These are phyloP conservation scores for Stachybotrys elegans DNA, from an alignment of 2,329 filamentous ascomycete genomes.

Conservation along the genomic window DNA sequence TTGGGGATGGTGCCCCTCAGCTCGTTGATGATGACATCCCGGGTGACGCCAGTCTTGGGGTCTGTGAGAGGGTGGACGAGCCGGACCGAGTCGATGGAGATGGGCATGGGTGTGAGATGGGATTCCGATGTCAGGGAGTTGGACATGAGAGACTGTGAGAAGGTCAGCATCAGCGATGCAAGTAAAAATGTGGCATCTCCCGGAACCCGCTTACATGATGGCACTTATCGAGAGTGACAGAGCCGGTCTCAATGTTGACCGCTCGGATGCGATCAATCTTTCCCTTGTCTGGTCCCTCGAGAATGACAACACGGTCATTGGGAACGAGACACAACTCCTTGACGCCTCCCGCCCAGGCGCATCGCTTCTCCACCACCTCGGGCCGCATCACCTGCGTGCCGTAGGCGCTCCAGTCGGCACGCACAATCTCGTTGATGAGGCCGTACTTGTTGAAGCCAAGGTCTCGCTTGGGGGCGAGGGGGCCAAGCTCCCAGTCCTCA, in stretches of 20 bases:
- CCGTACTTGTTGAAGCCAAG: conserved; percentile 60
- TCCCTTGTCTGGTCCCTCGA: conserved; percentile 74
- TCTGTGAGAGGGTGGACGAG: conserved; percentile 75
- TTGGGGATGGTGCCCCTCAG: conserved; percentile 49
- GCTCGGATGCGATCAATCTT: conserved; percentile 70
- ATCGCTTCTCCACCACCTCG: conserved; percentile 35
- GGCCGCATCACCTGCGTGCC: conserved; percentile 21
- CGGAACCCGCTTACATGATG: conserved; percentile 67
- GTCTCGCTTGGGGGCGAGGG: conserved; percentile 72
- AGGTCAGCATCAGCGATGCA: too few relatives aligned
- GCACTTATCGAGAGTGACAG: conserved; percentile 55
- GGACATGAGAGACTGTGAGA: too few relatives aligned
- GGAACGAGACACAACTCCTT: conserved; percentile 56
- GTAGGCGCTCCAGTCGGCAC: conserved; percentile 29
- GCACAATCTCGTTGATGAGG: conserved; percentile 35
- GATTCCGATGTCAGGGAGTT: too few relatives aligned
- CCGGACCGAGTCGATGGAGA: conserved; percentile 69
- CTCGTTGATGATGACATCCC: conserved; percentile 74
- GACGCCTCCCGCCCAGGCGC: conserved; percentile 50
- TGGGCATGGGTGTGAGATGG: conserved; percentile 36
- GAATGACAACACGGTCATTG: conserved; percentile 77
- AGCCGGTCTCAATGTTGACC: conserved; percentile 50
- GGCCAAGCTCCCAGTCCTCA: conserved; percentile 75
- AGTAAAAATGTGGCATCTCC: too few relatives aligned
- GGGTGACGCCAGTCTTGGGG: conserved; percentile 55